Evolutionary conservation across 768 basidiomycete genomes (phyloP).

Genomic region (Suillus paluster): DNA sequence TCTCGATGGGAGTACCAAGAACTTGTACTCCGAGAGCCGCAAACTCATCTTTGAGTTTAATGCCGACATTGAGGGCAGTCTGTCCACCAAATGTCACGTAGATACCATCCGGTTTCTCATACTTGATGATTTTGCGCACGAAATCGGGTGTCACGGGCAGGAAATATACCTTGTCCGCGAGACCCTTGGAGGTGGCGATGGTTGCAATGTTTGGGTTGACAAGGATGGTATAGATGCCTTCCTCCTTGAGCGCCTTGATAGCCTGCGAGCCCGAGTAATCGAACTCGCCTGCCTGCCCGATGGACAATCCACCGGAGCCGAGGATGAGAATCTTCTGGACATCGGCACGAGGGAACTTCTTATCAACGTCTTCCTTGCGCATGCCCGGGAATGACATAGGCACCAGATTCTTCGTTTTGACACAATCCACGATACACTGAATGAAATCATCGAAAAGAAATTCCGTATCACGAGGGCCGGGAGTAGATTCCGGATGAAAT

Average conservation of each 20-base stretch:
- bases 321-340: slow-evolving; percentile 96
- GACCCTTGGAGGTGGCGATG: slow-evolving; percentile 94
- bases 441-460: slow-evolving; percentile 99
- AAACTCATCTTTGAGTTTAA: slow-evolving; percentile 98
- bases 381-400: slow-evolving; percentile 78
- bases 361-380: slow-evolving; percentile 83
- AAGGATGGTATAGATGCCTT: slow-evolving; percentile 98
- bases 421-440: slow-evolving; percentile 80
- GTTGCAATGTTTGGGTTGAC: slow-evolving; percentile 99
- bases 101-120: slow-evolving; percentile 98
- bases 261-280: slow-evolving; percentile 99
- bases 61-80: slow-evolving; percentile 94
- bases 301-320: slow-evolving; percentile 96
- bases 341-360: slow-evolving; percentile 67
- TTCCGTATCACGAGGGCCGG: slow-evolving; percentile 97
- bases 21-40: slow-evolving; percentile 87
- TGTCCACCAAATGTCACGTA: slow-evolving; percentile 99
- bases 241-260: slow-evolving; percentile 98
- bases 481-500: slow-evolving; percentile 98
- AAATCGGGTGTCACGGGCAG: slow-evolving; percentile 98
- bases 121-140: slow-evolving; percentile 97
- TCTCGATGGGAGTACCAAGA: slow-evolving; percentile 95
- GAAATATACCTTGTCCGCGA: slow-evolving; percentile 99
- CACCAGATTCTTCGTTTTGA: slow-evolving; percentile 52
- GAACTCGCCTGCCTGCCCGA: slow-evolving; percentile 99